phyloP scores from a whole-genome alignment of 345 rosid genomes.

The Arabidopsis suecica region DNA sequence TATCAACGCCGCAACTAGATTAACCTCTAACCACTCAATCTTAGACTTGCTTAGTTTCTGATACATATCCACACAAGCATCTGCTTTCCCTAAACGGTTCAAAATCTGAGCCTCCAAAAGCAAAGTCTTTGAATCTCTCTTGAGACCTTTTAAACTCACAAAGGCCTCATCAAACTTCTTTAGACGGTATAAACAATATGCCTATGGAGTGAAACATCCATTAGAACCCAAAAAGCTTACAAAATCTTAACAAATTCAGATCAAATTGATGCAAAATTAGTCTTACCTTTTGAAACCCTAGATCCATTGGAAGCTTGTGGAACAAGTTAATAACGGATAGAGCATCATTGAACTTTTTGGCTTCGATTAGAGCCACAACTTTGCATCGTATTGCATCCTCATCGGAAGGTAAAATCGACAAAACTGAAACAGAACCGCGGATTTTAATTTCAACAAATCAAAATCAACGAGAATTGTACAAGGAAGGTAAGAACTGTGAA shows the following conservation, averaged over 20 bases:
- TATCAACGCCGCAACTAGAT: conserved; percentile 74
- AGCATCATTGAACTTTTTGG: conserved; percentile 39
- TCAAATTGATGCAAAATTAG: conserved; percentile 7
- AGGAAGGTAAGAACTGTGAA: conserved; percentile 10
- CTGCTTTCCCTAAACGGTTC: conserved; percentile 75
- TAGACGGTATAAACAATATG: conserved; percentile 90
- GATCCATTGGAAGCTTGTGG: conserved; percentile 56
- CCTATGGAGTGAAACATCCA: conserved; percentile 45
- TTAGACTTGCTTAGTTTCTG: conserved; percentile 63
- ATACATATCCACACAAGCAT: conserved; percentile 71
- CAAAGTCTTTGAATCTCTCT: conserved; percentile 58
- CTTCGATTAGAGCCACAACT: conserved; percentile 75
- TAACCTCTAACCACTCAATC: conserved; percentile 63
- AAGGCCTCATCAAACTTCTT: conserved; percentile 84
- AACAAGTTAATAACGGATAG: conserved; percentile 62
- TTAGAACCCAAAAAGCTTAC: not conserved
- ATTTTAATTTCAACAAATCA: not conserved
- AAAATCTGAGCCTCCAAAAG: conserved; percentile 87
- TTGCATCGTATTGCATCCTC: conserved; percentile 92
- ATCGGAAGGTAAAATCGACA: conserved; percentile 68
- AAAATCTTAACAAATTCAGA: not conserved
- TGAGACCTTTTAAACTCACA: conserved; percentile 58
- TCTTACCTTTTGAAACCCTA: conserved; percentile 65
- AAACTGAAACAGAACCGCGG: conserved; percentile 52
- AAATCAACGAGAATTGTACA: not conserved